A percentile compares a stretch with the other conserved stretches of the same genome.
These are phyloP conservation scores for Solanum pimpinellifolium DNA, from an alignment of 257 asterid genomes.

Conservation along the genomic window DNA sequence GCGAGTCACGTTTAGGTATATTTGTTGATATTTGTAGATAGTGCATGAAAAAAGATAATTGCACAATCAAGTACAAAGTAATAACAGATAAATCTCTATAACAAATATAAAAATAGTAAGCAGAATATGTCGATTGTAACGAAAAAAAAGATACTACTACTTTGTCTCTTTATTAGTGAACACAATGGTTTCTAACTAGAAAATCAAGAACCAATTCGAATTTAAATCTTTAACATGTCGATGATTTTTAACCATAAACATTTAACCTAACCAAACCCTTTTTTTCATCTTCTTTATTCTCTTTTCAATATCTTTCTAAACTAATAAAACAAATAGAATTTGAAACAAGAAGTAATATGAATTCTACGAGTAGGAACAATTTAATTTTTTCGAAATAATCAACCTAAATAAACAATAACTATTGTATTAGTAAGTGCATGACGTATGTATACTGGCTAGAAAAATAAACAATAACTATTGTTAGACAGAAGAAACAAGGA, in stretches of 20 bases:
- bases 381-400: no score
- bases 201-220: not conserved
- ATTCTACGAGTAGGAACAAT: not conserved
- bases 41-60: not conserved
- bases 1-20: not conserved
- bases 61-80: not conserved
- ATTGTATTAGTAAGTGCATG: not conserved
- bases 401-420: not conserved
- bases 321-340: not conserved
- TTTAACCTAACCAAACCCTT: not conserved
- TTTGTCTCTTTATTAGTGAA: not conserved
- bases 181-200: not conserved
- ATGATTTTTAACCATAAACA: not conserved
- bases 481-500: not conserved
- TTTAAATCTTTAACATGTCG: no score
- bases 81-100: not conserved
- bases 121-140: not conserved
- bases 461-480: not conserved
- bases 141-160: not conserved
- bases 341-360: not conserved
- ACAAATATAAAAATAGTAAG: not conserved
- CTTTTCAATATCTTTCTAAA: not conserved
- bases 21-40: not conserved
- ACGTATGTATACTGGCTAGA: not conserved
- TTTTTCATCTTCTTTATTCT: not conserved